Percentiles rank a stretch among this genome's conserved stretches.
phyloP scores from a whole-genome alignment of 192 early-diverging fungal genomes.

The Umbelopsis sp. region DNA sequence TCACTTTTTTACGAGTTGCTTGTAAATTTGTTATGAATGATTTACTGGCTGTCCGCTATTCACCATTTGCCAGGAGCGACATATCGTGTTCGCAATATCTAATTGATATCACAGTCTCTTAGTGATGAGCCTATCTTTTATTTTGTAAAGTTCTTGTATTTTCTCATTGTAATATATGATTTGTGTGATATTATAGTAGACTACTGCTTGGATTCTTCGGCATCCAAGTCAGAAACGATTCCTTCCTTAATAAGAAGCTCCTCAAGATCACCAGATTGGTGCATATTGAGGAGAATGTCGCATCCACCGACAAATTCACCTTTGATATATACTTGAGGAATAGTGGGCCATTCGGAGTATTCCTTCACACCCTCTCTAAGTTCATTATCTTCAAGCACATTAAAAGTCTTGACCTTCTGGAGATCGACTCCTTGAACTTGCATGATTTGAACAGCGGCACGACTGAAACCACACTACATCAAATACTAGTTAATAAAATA shows the following conservation, averaged over 20 bases:
- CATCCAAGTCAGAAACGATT: slow-evolving; percentile 31
- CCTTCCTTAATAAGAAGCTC: slow-evolving; percentile 75
- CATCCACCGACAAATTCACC: slow-evolving; percentile 96
- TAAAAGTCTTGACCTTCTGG: slow-evolving; percentile 70
- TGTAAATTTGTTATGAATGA: too few species aligned
- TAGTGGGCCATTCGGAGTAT: slow-evolving; percentile 90
- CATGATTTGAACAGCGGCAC: slow-evolving; percentile 92
- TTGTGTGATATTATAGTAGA: not conserved
- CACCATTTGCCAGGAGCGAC: too few species aligned
- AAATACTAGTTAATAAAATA: not conserved
- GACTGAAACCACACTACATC: slow-evolving; percentile 86
- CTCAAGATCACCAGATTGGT: slow-evolving; percentile 89
- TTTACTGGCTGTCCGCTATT: too few species aligned
- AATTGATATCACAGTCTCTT: too few species aligned
- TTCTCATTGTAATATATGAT: not conserved
- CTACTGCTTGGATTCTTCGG: slow-evolving; percentile 29
- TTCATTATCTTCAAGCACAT: slow-evolving; percentile 89
- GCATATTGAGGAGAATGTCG: slow-evolving; percentile 93
- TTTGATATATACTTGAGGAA: slow-evolving; percentile 96
- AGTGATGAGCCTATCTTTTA: not conserved
- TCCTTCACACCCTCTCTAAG: slow-evolving; percentile 93
- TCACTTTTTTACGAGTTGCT: too few species aligned
- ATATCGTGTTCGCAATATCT: too few species aligned
- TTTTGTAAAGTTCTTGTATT: not conserved
- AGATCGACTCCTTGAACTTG: slow-evolving; percentile 79